Base-by-base conservation (phyloP, 805 yeast species). In the Cyberlindnera misumaiensis region DNA sequence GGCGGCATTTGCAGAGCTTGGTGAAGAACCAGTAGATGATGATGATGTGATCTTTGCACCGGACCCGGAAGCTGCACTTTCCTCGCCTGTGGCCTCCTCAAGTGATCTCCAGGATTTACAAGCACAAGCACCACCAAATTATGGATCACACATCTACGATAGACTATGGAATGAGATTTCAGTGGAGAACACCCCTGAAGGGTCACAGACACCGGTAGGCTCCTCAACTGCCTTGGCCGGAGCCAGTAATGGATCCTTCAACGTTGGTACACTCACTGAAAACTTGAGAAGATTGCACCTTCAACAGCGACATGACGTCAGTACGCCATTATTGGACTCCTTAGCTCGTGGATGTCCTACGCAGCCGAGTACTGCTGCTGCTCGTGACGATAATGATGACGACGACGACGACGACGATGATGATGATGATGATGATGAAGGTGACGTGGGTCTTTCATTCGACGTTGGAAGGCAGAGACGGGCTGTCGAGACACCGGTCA, bases 51-150 rank as follows among this genome's bases (percentile, higher is more conserved):
- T 69, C 17, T 69, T 69, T 47, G 56, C 64, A 2, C 47, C 64
- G 4, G 62, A 59, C 26, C 60, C 67, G 3, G 67, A 59, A 29
- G 35, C 50, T 5, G 43, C 56, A 9, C 37, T 56, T 8, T 48
- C 49, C 13, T 39, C 46, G 8, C 41, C 47, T 24, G 38, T 15
- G 13, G 42, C 35, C 13, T 42, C 48, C 49, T 4, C 42, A 42
- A 6, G 53, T n/a, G n/a, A 52, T 22, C 43, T 27, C 42, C 12
- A 36, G n/a, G 66, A 69, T 5, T 65, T 72, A 39, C 71, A 63
- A 33, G 53, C 75, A 33, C 69, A 76, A 64, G 93, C 96, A 1
- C 96, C 96, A 3, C 95, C 97, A 20, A 72, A 81, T 41, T 88
- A 88, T 57, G 88, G 77, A 42, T 76, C 72, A 39, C 95, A 85